Evolutionary conservation across 106 monocot species (phyloP).

Genomic region (Xerophyta viscosa): DNA sequence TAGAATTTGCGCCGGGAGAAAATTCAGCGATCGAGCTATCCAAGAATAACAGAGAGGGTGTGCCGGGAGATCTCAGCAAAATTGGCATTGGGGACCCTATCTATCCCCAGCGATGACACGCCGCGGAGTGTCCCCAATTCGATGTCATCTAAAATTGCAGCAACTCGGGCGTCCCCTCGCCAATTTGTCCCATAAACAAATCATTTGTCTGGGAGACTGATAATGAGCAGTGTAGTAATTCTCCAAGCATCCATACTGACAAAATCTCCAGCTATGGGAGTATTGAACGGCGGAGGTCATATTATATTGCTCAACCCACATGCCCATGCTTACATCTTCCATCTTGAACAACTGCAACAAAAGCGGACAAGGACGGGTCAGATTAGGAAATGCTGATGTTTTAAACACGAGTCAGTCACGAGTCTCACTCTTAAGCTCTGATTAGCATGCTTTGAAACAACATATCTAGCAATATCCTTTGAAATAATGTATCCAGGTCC

Average conservation of each 20-base stretch:
- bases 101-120: not conserved
- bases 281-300: conserved; percentile 42
- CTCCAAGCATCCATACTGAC: conserved; percentile 88
- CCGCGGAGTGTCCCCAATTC: too few relatives aligned
- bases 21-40: not conserved
- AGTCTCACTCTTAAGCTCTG: conserved; percentile 49
- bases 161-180: conserved; percentile 50
- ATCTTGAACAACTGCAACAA: conserved; percentile 93
- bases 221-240: conserved; percentile 89
- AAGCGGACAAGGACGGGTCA: not conserved
- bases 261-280: conserved; percentile 79
- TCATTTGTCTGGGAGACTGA: conserved; percentile 92
- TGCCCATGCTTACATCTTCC: conserved; percentile 99
- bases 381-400: not conserved
- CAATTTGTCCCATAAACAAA: conserved; percentile 81
- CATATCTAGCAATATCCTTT: conserved; percentile 57
- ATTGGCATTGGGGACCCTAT: too few relatives aligned
- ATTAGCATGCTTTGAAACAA: conserved; percentile 50
- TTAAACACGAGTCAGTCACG: not conserved
- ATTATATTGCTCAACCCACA: conserved; percentile 97
- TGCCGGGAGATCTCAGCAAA: too few relatives aligned
- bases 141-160: conserved; percentile 71
- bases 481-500: conserved; percentile 94
- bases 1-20: not conserved
- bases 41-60: not conserved